Conservation (phyloP, 805 yeast species). For the Kodamaea neixiangensis region DNA sequence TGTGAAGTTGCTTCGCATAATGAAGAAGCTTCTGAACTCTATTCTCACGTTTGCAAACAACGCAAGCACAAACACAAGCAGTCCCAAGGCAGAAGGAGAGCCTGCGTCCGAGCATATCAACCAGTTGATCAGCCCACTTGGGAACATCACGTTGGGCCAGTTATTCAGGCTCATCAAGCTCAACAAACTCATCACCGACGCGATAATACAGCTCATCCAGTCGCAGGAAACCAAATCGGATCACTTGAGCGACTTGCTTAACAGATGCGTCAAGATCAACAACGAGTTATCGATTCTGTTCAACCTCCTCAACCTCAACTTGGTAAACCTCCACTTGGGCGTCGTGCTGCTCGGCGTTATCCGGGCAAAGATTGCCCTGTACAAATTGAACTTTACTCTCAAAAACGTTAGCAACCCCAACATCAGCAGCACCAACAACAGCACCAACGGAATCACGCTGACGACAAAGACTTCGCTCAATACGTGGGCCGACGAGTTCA, state of each 20-base stretch:
- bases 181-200: conserved; percentile 37
- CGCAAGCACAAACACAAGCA: conserved; percentile 19
- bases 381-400: conserved; percentile 27
- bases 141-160: conserved; percentile 37
- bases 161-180: conserved; percentile 36
- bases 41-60: conserved; percentile 33
- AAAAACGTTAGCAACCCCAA: neutral
- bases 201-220: conserved; percentile 21
- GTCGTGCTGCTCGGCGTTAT: conserved; percentile 22
- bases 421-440: conserved; percentile 2
- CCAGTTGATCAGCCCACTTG: conserved; percentile 28
- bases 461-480: conserved; percentile 6
- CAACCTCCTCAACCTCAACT: conserved; percentile 31
- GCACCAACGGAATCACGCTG: neutral
- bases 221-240: conserved; percentile 8
- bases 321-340: conserved; percentile 28
- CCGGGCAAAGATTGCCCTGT: conserved; percentile 25
- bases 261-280: conserved; percentile 35
- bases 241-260: conserved; percentile 27
- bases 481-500: conserved; percentile 20
- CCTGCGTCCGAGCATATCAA: neutral
- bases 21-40: conserved; percentile 34
- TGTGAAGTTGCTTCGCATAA: conserved; percentile 38
- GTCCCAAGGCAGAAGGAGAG: neutral
- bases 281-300: conserved; percentile 37